Conservation (phyloP, 106 monocot genomes). For the Acanthochlamys bracteata region DNA sequence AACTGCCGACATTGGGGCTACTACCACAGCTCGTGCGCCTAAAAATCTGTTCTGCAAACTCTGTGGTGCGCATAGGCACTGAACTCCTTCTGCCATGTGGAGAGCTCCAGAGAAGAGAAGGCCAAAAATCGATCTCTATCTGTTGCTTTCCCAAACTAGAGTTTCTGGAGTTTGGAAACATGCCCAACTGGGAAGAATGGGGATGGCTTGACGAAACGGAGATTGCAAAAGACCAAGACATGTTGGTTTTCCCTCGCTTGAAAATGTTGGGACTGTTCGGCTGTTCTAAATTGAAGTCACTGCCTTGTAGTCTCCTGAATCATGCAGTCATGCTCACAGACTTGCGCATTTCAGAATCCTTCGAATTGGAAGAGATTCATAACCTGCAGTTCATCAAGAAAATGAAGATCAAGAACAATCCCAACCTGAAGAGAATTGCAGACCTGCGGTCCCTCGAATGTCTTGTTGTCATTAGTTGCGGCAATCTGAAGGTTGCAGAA, state of each 20-base stretch:
- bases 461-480: background rate
- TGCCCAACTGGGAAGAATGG: slow-evolving; percentile 11
- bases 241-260: background rate
- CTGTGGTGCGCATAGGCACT: background rate
- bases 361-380: background rate
- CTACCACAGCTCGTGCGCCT: slow-evolving; percentile 15
- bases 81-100: slow-evolving; percentile 5
- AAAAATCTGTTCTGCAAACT: background rate
- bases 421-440: background rate
- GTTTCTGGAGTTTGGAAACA: background rate
- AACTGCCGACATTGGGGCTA: slow-evolving; percentile 11
- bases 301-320: slow-evolving; percentile 1
- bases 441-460: background rate
- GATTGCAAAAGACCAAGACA: background rate
- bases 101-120: background rate
- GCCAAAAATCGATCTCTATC: background rate
- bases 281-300: slow-evolving; percentile 5
- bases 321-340: background rate
- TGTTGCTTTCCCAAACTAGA: slow-evolving; percentile 4
- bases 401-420: background rate
- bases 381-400: background rate
- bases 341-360: background rate
- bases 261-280: background rate
- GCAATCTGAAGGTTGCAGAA: background rate
- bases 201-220: slow-evolving; percentile 1